Evolutionary conservation across 1,284 basidiomycete genomes (phyloP).

Genomic region (Porodaedalea pini): DNA sequence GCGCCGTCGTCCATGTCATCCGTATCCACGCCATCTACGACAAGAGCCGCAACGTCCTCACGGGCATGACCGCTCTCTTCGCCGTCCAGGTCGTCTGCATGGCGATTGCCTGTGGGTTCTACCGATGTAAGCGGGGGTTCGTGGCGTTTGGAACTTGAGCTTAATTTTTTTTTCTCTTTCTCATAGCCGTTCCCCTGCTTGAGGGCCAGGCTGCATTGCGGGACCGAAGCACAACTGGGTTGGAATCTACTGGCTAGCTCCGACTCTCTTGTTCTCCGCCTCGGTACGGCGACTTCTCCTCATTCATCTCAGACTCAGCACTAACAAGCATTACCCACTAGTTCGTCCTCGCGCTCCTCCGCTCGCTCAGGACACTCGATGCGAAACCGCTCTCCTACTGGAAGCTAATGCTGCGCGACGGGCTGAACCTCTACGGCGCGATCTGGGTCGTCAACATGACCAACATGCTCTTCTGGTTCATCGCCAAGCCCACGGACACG

Average conservation of each 20-base stretch:
- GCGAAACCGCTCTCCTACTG: slow-evolving; percentile 58
- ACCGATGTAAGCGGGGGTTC: slow-evolving; percentile 46
- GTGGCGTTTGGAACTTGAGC: not conserved
- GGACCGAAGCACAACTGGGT: slow-evolving; percentile 76
- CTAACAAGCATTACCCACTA: slow-evolving; percentile 26
- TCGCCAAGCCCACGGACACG: slow-evolving; percentile 58
- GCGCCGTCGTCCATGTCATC: slow-evolving; percentile 70
- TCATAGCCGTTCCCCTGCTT: slow-evolving; percentile 59
- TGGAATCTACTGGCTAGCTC: slow-evolving; percentile 75
- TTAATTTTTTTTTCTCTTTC: not conserved
- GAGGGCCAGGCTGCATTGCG: slow-evolving; percentile 78
- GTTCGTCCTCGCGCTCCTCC: slow-evolving; percentile 60
- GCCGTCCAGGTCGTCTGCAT: slow-evolving; percentile 66
- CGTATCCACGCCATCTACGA: slow-evolving; percentile 76
- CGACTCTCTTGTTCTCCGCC: slow-evolving; percentile 65
- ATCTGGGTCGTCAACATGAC: slow-evolving; percentile 73
- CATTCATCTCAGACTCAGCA: not conserved
- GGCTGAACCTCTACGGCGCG: slow-evolving; percentile 75
- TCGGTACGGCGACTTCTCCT: slow-evolving; percentile 42
- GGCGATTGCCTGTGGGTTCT: slow-evolving; percentile 70
- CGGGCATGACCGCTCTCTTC: slow-evolving; percentile 53
- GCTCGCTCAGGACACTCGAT: slow-evolving; percentile 59
- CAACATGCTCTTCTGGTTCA: slow-evolving; percentile 80
- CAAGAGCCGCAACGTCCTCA: slow-evolving; percentile 52
- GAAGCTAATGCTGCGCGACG: slow-evolving; percentile 84